phyloP scores from a whole-genome alignment of 805 yeast species.

The Sporopachydermia quercuum region DNA sequence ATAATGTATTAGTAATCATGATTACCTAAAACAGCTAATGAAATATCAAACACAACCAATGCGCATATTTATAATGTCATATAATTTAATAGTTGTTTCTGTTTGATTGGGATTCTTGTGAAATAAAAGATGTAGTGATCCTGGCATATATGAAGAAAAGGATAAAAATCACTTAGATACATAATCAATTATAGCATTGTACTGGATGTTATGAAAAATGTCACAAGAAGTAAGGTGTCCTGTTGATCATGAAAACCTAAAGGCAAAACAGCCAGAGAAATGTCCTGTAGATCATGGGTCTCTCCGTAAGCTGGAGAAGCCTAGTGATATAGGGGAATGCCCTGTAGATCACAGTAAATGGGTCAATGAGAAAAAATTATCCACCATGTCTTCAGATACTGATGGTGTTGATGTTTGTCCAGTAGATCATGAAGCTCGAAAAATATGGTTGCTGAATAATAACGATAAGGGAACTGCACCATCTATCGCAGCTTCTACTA shows the following conservation, averaged over 20 bases:
- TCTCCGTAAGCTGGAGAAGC: constrained; percentile 2
- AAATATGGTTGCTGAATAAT: constrained; percentile 35
- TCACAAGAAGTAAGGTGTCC: constrained; percentile 28
- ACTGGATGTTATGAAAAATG: no score
- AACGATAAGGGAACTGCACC: constrained; percentile 8
- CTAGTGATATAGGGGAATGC: constrained; percentile 18
- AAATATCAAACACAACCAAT: no score
- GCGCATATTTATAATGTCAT: no score
- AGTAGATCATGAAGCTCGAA: constrained; percentile 48
- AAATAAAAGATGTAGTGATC: no score
- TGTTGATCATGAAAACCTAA: constrained; percentile 29
- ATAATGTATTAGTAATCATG: no score
- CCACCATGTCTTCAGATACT: constrained; percentile 10
- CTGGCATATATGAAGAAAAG: no score
- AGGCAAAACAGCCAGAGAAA: constrained; percentile 3
- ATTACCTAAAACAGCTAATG: no score
- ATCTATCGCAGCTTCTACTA: no score
- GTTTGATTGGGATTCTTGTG: no score
- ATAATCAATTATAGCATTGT: no score
- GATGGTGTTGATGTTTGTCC: constrained; percentile 36
- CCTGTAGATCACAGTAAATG: constrained; percentile 13
- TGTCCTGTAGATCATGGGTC: constrained; percentile 13
- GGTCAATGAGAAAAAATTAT: constrained; percentile 8
- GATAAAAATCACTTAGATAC: no score
- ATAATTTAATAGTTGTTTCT: no score